phyloP scores from a whole-genome alignment of 768 basidiomycete species.

The Tulasnella sp. region DNA sequence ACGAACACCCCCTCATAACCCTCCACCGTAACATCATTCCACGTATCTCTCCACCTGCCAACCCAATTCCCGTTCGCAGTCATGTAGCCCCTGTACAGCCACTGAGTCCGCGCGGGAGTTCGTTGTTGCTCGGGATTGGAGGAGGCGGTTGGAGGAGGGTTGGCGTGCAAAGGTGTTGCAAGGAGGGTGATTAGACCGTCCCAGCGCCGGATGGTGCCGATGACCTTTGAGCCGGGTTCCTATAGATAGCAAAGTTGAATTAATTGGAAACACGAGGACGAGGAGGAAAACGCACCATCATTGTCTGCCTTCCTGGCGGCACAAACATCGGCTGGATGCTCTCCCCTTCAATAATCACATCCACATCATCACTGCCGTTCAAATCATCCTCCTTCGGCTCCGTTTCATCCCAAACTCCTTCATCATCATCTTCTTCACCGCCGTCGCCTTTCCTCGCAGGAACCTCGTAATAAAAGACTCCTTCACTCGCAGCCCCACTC shows the following conservation, averaged over 20 bases:
- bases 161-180: not conserved
- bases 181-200: conserved; percentile 74
- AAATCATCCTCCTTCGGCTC: not conserved
- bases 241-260: not conserved
- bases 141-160: not conserved
- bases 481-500: not conserved
- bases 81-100: conserved; percentile 80
- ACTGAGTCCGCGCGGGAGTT: conserved; percentile 33
- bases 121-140: not conserved
- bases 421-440: conserved; percentile 14
- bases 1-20: conserved; percentile 82
- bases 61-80: conserved; percentile 63
- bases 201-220: conserved; percentile 63
- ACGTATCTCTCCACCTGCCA: conserved; percentile 81
- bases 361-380: not conserved
- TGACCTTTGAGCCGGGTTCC: conserved; percentile 1
- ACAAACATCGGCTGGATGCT: not conserved
- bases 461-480: conserved; percentile 1
- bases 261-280: not conserved
- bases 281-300: not conserved
- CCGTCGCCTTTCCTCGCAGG: not conserved
- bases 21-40: conserved; percentile 49
- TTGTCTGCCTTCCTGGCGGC: not conserved
- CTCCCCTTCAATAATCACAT: conserved; percentile 14
- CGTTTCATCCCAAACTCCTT: conserved; percentile 1